These are phyloP conservation scores for Acer negundo DNA, from an alignment of 345 rosid species.

Conservation along the genomic window DNA sequence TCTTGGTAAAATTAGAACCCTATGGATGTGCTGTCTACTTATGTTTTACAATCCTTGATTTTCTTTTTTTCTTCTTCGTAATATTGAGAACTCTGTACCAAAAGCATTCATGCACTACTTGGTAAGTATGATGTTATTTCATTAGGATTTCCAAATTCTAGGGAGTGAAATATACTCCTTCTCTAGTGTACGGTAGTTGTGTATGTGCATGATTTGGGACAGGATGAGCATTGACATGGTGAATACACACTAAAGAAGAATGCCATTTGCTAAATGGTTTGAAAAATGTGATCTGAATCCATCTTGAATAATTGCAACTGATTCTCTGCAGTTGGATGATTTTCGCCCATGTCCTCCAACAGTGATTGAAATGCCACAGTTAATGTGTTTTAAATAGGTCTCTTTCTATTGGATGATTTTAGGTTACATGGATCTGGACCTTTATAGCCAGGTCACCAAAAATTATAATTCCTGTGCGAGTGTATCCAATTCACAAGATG, in stretches of 20 bases:
- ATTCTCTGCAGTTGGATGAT: not conserved
- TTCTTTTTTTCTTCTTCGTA: not conserved
- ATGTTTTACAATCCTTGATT: not conserved
- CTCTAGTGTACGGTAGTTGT: not conserved
- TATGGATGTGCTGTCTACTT: not conserved
- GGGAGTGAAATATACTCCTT: not conserved
- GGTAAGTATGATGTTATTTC: not conserved
- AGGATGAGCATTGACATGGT: not conserved
- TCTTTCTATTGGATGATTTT: not conserved
- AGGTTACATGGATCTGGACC: not conserved
- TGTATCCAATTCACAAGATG: not conserved
- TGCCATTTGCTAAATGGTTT: not conserved
- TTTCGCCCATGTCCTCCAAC: not conserved
- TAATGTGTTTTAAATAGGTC: not conserved
- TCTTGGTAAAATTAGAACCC: conserved; percentile 56
- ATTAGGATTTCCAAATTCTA: not conserved
- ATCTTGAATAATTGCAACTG: conserved; percentile 1
- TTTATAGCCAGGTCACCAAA: not conserved
- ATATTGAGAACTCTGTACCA: too few species aligned
- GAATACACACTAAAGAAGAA: not conserved
- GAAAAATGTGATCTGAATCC: not conserved
- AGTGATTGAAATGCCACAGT: not conserved
- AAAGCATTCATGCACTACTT: too few species aligned
- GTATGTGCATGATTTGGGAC: not conserved
- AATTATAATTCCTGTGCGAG: not conserved